Base-by-base conservation (phyloP, 78 protist species). In the Dictyostelium intermedium region DNA sequence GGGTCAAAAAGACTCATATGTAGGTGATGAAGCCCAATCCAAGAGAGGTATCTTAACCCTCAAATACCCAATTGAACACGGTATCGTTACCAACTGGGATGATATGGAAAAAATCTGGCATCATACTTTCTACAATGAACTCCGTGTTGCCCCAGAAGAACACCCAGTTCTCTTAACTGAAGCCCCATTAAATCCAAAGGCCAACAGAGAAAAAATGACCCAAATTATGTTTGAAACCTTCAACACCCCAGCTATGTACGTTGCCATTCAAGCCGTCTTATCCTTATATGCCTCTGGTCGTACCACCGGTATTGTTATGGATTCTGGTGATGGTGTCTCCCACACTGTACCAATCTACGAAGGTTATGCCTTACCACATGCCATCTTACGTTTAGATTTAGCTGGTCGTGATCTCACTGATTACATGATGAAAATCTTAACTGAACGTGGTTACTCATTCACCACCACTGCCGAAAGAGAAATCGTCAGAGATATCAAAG, bases 291-390 rank as follows among this genome's bases (percentile, higher is more conserved):
- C 98, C 13, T 92, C 97, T 18, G 99, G 98, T 32, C 91, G 97
- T 25, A 96, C 97, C 76, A 95, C 98, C 69, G 98, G 99, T 47
- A 79, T 97, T 72, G 99, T 99, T 32, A 41, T 99, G 78, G 99
- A 98, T 87, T 95, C 98, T 47, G 99, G 99, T 25, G 99, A 97
- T 41, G 99, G 99, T 84, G 98, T 95, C 53, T 70, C 99, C 37
- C 98, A 97, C 93, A 80, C 97, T 50, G 99, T 98, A 96, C 95
- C 99, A 6, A 66, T 98, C 30, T 96, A 47, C 78, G 98, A 98
- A 43, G 98, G 98, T 50, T 96, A 73, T 77, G 66, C 87, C 2
- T 4, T 96, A 35, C 61, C 89, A 9, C 87, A 98, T 74, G 97
- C 96, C 27, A 91, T 98, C 82, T 82, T 53, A 20, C 97, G 98